Conservation (phyloP, 2,329 filamentous ascomycete species). For the Xylaria sp. region DNA sequence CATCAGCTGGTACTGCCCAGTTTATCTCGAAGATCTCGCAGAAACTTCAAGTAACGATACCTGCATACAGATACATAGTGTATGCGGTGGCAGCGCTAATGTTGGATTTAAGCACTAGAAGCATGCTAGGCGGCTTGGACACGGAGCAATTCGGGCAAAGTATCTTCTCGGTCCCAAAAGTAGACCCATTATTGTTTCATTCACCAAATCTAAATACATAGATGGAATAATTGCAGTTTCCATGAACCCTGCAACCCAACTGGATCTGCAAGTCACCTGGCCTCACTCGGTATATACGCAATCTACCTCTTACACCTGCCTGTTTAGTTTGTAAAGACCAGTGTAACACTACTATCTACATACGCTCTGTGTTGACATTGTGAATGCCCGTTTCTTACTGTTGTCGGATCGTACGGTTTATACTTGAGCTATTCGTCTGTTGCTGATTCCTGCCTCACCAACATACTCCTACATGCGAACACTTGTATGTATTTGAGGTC, state of each 20-base stretch:
- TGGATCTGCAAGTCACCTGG: slow-evolving; percentile 36
- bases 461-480: background rate
- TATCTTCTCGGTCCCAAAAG: slow-evolving; percentile 12
- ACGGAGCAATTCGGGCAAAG: slow-evolving; percentile 27
- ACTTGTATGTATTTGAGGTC: background rate
- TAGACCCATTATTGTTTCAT: slow-evolving; percentile 23
- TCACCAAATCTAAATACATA: background rate
- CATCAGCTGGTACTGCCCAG: slow-evolving; percentile 21
- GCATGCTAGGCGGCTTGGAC: slow-evolving; percentile 28
- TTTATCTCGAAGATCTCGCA: slow-evolving; percentile 29
- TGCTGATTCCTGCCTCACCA: background rate
- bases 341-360: slow-evolving; percentile 21
- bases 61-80: slow-evolving; percentile 10
- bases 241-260: slow-evolving; percentile 31
- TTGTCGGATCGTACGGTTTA: background rate
- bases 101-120: slow-evolving; percentile 29
- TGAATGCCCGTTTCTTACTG: slow-evolving; percentile 28
- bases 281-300: slow-evolving; percentile 1
- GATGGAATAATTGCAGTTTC: slow-evolving; percentile 14
- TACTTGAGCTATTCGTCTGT: background rate
- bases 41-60: slow-evolving; percentile 26
- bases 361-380: background rate
- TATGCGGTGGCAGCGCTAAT: slow-evolving; percentile 24
- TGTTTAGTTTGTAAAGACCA: slow-evolving; percentile 18
- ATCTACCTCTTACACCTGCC: slow-evolving; percentile 24